Conservation (phyloP, 805 yeast species). For the Saccharomycopsis olivae region DNA sequence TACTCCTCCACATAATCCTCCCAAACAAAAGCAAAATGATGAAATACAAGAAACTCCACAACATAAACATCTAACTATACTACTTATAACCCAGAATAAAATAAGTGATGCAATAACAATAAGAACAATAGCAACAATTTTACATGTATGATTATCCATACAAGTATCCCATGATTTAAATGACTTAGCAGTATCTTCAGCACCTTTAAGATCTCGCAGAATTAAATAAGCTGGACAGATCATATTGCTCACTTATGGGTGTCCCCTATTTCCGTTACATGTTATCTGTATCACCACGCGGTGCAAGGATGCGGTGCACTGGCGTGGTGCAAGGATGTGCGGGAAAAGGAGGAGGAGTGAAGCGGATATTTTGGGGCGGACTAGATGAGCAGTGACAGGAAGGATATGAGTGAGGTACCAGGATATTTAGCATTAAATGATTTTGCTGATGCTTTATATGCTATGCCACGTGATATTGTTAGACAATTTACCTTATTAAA, state of each 20-base stretch:
- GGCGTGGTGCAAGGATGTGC: no score
- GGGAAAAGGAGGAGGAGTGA: no score
- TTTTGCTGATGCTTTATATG: slow-evolving; percentile 81
- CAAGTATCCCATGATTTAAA: slow-evolving; percentile 51
- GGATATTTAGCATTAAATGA: slow-evolving; percentile 50
- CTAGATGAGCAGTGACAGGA: no score
- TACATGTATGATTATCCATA: slow-evolving; percentile 52
- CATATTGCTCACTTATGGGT: no score
- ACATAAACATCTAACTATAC: slow-evolving; percentile 35
- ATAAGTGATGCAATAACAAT: slow-evolving; percentile 41
- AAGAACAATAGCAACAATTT: slow-evolving; percentile 51
- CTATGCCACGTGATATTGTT: slow-evolving; percentile 73
- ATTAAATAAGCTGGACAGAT: no score
- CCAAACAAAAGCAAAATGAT: slow-evolving; percentile 33
- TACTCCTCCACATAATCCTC: slow-evolving; percentile 7
- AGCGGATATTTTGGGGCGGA: no score
- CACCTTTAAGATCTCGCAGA: background rate
- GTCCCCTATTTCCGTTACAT: no score
- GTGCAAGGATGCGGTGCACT: no score
- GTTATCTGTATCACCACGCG: no score
- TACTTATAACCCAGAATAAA: slow-evolving; percentile 36
- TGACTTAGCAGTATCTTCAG: slow-evolving; percentile 20
- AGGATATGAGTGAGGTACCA: background rate
- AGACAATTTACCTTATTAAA: slow-evolving; percentile 79
- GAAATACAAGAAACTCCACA: slow-evolving; percentile 35